Conservation (phyloP, 805 yeast species). For the Candida berthetii region DNA sequence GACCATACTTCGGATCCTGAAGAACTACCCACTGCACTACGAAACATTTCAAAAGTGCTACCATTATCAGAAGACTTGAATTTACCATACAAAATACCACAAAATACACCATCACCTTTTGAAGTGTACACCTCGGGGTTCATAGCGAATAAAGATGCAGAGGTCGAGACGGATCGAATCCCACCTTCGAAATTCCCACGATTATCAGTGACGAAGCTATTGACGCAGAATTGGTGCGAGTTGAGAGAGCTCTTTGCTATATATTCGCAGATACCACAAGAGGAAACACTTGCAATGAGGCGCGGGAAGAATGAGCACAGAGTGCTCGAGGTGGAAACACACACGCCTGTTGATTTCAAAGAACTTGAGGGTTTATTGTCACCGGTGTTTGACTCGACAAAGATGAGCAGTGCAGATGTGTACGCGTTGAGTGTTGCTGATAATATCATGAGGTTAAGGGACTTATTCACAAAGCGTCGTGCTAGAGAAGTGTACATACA, state of each 20-base stretch:
- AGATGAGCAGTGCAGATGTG: constrained; percentile 15
- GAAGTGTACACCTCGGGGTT: not conserved
- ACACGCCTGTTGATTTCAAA: constrained; percentile 24
- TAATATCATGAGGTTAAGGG: constrained; percentile 33
- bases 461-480: constrained; percentile 38
- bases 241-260: constrained; percentile 45
- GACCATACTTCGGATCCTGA: not conserved
- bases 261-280: constrained; percentile 35
- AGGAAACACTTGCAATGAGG: constrained; percentile 32
- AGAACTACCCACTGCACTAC: not conserved
- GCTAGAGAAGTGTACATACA: constrained; percentile 57
- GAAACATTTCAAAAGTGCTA: not conserved
- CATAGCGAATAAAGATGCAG: not conserved
- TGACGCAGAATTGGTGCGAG: constrained; percentile 67
- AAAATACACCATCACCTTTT: not conserved
- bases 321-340: constrained; percentile 39
- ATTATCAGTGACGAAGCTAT: constrained; percentile 53
- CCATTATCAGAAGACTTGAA: not conserved
- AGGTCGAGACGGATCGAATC: not conserved
- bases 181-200: constrained; percentile 21
- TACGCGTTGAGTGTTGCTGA: constrained; percentile 32
- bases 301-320: constrained; percentile 44
- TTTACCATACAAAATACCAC: not conserved
- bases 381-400: constrained; percentile 9
- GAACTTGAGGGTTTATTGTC: constrained; percentile 1